phyloP scores from a whole-genome alignment of 2,329 filamentous ascomycete genomes.

The Colletotrichum sp. region DNA sequence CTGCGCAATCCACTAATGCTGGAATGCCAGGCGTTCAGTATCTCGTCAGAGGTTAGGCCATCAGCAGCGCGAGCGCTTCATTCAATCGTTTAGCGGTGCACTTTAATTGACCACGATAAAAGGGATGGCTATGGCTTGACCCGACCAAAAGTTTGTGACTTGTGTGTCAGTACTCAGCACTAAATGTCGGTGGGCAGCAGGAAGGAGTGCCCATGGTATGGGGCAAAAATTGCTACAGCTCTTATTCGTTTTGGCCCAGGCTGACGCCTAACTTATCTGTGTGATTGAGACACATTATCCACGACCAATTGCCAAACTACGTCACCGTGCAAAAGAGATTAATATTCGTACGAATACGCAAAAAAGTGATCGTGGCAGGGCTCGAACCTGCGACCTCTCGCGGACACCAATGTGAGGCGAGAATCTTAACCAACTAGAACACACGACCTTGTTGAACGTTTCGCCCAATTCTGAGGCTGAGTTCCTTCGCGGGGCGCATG shows the following conservation, averaged over 20 bases:
- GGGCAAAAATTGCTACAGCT: neutral
- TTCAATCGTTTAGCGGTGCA: neutral
- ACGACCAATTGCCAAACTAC: neutral
- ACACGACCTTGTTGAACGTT: neutral
- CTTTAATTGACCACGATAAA: neutral
- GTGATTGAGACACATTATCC: neutral
- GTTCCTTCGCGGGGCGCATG: neutral
- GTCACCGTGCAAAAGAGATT: neutral
- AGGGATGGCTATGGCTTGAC: neutral
- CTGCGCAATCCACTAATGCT: neutral
- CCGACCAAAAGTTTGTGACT: neutral
- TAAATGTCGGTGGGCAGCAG: neutral
- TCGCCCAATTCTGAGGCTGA: rapidly evolving
- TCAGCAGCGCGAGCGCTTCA: neutral
- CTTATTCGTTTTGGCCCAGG: neutral
- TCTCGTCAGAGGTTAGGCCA: neutral
- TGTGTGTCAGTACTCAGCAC: neutral
- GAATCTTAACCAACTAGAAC: conserved; percentile 23
- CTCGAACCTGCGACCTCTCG: conserved; percentile 23
- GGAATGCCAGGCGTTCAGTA: neutral
- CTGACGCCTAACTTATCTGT: neutral
- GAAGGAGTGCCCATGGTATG: neutral
- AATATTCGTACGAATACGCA: neutral
- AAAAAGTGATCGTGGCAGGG: conserved; percentile 19
- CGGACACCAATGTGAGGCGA: conserved; percentile 7